phyloP scores from a whole-genome alignment of 768 basidiomycete species.

The Pleurotus ostreatus region DNA sequence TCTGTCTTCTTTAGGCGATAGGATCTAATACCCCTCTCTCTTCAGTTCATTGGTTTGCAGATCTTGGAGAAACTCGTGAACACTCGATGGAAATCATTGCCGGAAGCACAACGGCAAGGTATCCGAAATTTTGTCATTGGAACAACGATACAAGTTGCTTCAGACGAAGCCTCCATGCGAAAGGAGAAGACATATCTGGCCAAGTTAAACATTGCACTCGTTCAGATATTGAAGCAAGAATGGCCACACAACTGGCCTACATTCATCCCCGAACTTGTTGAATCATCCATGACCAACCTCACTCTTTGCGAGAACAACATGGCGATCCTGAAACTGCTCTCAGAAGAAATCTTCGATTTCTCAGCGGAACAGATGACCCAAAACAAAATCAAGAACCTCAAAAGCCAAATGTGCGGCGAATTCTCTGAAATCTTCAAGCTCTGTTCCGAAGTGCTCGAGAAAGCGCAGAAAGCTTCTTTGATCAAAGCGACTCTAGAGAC shows the following conservation, averaged over 20 bases:
- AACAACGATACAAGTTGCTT: slow-evolving; percentile 88
- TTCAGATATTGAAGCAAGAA: slow-evolving; percentile 98
- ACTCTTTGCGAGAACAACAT: slow-evolving; percentile 99
- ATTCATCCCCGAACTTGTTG: slow-evolving; percentile 95
- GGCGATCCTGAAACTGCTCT: slow-evolving; percentile 95
- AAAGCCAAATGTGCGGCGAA: slow-evolving; percentile 97
- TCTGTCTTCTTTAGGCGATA: background rate
- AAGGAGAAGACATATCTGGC: slow-evolving; percentile 94
- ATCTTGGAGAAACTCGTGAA: slow-evolving; percentile 94
- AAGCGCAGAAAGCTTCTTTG: slow-evolving; percentile 92
- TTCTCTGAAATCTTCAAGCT: slow-evolving; percentile 98
- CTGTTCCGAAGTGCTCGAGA: slow-evolving; percentile 93
- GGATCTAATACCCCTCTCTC: slow-evolving; percentile 1
- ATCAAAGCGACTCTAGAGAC: slow-evolving; percentile 96
- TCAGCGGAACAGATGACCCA: slow-evolving; percentile 99
- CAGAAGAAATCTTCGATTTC: slow-evolving; percentile 98
- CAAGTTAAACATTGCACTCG: slow-evolving; percentile 94
- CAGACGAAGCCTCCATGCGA: slow-evolving; percentile 83
- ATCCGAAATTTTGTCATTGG: slow-evolving; percentile 97
- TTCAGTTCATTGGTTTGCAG: slow-evolving; percentile 92
- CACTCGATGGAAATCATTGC: slow-evolving; percentile 94
- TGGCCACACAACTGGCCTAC: slow-evolving; percentile 99
- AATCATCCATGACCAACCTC: slow-evolving; percentile 94
- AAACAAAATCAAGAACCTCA: slow-evolving; percentile 93
- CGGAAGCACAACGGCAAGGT: slow-evolving; percentile 92